Conservation (phyloP, 352 stramenopile genomes). For the Phytophthora niederhauseri region DNA sequence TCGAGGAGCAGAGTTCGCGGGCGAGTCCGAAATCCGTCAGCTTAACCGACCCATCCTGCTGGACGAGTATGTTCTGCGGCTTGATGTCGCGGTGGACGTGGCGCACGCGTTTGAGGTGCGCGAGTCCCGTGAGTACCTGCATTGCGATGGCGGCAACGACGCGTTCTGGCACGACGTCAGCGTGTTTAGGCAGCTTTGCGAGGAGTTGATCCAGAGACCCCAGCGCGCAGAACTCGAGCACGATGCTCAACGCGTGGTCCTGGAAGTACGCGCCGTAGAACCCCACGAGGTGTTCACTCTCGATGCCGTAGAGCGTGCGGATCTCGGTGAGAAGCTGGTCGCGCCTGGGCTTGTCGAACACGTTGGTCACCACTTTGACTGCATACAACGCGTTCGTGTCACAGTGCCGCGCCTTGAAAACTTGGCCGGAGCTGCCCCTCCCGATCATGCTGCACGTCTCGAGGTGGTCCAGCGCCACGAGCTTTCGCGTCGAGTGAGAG, state of each 20-base stretch:
- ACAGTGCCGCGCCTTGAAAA: conserved; percentile 58
- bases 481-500: conserved; percentile 22
- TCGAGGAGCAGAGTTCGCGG: conserved; percentile 64
- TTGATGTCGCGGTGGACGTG: conserved; percentile 96
- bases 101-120: conserved; percentile 60
- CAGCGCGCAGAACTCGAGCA: conserved; percentile 68
- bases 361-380: conserved; percentile 77
- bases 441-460: conserved; percentile 59
- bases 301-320: conserved; percentile 73
- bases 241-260: conserved; percentile 70
- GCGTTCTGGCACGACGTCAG: conserved; percentile 47
- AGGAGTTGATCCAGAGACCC: conserved; percentile 62
- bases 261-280: conserved; percentile 81
- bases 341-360: conserved; percentile 78
- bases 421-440: conserved; percentile 66
- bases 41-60: conserved; percentile 79
- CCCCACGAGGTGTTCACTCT: conserved; percentile 65
- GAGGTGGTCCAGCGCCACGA: conserved; percentile 60
- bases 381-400: conserved; percentile 50
- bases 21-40: conserved; percentile 82
- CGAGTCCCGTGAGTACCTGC: conserved; percentile 65
- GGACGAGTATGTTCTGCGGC: conserved; percentile 92
- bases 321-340: conserved; percentile 84
- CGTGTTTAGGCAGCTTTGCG: conserved; percentile 9
- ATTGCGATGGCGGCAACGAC: conserved; percentile 64